Evolutionary conservation across 495 filamentous ascomycete species (phyloP), one percentile per base, ranked within the genome.

Genomic region (Penicillium angulare): DNA sequence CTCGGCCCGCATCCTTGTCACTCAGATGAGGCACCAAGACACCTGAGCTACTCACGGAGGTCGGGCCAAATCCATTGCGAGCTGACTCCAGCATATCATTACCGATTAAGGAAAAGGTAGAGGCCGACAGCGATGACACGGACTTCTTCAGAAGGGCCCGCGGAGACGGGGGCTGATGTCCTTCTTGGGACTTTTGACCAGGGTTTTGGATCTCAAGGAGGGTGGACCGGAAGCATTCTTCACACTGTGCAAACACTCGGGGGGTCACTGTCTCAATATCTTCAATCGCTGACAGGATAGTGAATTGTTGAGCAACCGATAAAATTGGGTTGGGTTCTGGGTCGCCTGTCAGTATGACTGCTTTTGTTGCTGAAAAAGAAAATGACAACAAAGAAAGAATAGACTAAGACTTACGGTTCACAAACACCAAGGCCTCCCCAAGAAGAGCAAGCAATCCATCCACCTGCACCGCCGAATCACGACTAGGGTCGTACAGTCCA

Each of bases 391-490:
- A n/a, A n/a, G n/a, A n/a, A n/a, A n/a, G n/a, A n/a, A 31, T 10
- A 24, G 8, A 21, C 13, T 13, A n/a, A 17, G 21, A 69, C 80
- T 68, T 66, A 87, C 78, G 72, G 65, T 85, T 64, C 31, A 91
- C 74, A 54, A 96, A 90, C 1, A 86, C 77, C 15, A 90, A 75
- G 0, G 85, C 84, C 68, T 97, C 92, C 32, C 91, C 91, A 3
- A 97, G 74, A 32, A 97, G 74, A 45, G 86, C 79, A n/a, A 96
- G 73, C 33, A 96, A 65, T 41, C 88, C 88, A 55, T 96, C 91
- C 38, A 96, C 88, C 49, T 85, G 86, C 18, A 96, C 86, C 13
- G 93, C 86, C 1, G 87, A 83, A 53, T 87, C 87, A 15, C 87
- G 79, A 21, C 79, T 74, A 26, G 86, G 85, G 61, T 96, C 90